Base-by-base conservation (phyloP, 805 yeast genomes). In the Lipomyces mesembrius region DNA sequence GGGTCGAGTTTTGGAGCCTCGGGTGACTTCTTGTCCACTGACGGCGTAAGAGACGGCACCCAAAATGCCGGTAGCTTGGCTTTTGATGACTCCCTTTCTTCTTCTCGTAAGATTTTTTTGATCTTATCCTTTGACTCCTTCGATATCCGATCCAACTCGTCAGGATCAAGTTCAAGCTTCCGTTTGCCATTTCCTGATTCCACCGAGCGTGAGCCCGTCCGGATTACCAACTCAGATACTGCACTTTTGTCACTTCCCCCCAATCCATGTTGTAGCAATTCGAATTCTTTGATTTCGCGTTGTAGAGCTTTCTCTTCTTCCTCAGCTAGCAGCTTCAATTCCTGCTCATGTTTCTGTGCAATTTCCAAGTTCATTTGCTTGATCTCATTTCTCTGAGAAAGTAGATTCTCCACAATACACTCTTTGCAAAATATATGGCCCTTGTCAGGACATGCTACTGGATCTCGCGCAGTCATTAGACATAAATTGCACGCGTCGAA, bases 341-440 rank as follows among this genome's bases (percentile, higher is more conserved):
- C 54, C 39, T 61, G 60, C n/a, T 51, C 62, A 52, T 37, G 58
- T 25, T 51, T 58, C 29, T 39, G 61, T 2, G 60, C 67, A 39
- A 61, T 57, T 52, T 63, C 72, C 52, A 35, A 35, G 22, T 66
- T 57, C 53, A 65, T 57, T 17, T 49, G 27, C 59, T 57, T 69
- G 62, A 67, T 64, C 59, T 66, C 70, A 2, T 22, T 51, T 27
- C 68, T 60, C 59, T 70, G 73, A 7, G 72, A 52, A 9, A 70
- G 54, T 35, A 70, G 37, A 49, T 69, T 70, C 57, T 66, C 67
- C 55, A 69, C 35, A 25, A 70, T 67, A 52, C 73, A 70, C 46
- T 67, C 64, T 14, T 69, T 60, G 59, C 73, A 70, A 37, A 70
- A 70, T 9, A 70, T 56, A 37, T 70, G 73, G 37, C 73, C 73